Evolutionary conservation across 345 rosid genomes (phyloP).

Genomic region (Gossypium stocksii): DNA sequence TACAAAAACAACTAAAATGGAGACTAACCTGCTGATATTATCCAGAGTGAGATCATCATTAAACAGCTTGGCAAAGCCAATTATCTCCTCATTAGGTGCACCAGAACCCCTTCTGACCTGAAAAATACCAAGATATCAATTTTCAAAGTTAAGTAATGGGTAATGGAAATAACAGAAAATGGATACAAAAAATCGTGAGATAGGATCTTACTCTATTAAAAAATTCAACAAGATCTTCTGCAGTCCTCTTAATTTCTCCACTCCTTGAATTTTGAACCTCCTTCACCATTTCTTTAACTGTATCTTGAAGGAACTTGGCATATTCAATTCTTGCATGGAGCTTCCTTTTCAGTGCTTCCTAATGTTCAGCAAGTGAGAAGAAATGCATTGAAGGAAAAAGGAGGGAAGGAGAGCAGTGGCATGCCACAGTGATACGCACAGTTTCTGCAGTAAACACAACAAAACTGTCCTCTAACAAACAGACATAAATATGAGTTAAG

Average conservation of each 20-base stretch:
- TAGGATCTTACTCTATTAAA: constrained; percentile 57
- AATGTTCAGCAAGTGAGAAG: constrained; percentile 20
- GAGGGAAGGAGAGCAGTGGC: not conserved
- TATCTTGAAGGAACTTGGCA: constrained; percentile 96
- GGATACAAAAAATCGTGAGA: not conserved
- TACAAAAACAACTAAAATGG: not conserved
- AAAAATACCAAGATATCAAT: constrained; percentile 15
- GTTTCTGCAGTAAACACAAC: not conserved
- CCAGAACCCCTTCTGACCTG: constrained; percentile 85
- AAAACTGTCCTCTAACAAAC: not conserved
- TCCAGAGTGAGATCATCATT: constrained; percentile 93
- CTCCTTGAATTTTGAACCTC: constrained; percentile 84
- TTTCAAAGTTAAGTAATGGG: not conserved
- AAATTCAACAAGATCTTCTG: constrained; percentile 87
- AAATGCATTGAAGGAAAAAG: not conserved
- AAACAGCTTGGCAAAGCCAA: constrained; percentile 89
- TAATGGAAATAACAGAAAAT: not conserved
- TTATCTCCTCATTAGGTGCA: constrained; percentile 86
- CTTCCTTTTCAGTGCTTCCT: constrained; percentile 82
- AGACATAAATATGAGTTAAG: not conserved
- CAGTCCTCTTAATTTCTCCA: constrained; percentile 77
- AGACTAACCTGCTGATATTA: constrained; percentile 78
- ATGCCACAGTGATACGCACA: not conserved
- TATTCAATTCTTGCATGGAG: constrained; percentile 89
- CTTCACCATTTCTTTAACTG: constrained; percentile 96